Percentiles rank a stretch among this genome's conserved stretches.
phyloP scores from a whole-genome alignment of 228 moss, liverwort and hornwort species.

The Sphagnum magellanicum region DNA sequence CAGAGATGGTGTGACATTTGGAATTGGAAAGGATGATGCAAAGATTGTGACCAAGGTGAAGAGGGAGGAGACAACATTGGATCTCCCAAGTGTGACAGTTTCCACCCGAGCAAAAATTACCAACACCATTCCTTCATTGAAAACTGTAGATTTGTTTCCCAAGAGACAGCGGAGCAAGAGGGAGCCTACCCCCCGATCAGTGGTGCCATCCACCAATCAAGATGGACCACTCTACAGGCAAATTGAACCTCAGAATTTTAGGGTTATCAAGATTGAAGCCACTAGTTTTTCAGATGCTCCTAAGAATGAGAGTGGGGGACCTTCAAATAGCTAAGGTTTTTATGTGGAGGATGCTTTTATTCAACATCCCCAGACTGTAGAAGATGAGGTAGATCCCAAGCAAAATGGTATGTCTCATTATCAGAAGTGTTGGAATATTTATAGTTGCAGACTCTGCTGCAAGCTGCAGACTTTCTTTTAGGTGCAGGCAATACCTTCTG shows the following conservation, averaged over 20 bases:
- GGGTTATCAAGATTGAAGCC: constrained; percentile 13
- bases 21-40: constrained; percentile 36
- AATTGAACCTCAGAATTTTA: constrained; percentile 6
- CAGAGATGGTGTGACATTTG: constrained; percentile 38
- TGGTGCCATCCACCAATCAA: constrained; percentile 5
- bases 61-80: constrained; percentile 6
- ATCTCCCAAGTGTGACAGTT: constrained; percentile 36
- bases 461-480: too few relatives aligned
- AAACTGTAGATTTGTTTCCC: constrained; percentile 27
- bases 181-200: constrained; percentile 16
- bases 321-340: too few relatives aligned
- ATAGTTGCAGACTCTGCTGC: too few relatives aligned
- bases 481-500: too few relatives aligned
- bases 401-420: too few relatives aligned
- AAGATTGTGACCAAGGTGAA: constrained; percentile 40
- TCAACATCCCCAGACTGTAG: too few relatives aligned
- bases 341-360: too few relatives aligned
- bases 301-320: not conserved
- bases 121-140: not conserved
- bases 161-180: constrained; percentile 40
- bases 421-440: too few relatives aligned
- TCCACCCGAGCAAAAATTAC: not conserved
- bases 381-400: too few relatives aligned
- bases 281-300: not conserved
- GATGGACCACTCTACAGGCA: constrained; percentile 11